Percentiles rank a stretch among this genome's conserved stretches.
Evolutionary conservation across 2,329 filamentous ascomycete genomes (phyloP).

Genomic region (Verticillium isaacii): DNA sequence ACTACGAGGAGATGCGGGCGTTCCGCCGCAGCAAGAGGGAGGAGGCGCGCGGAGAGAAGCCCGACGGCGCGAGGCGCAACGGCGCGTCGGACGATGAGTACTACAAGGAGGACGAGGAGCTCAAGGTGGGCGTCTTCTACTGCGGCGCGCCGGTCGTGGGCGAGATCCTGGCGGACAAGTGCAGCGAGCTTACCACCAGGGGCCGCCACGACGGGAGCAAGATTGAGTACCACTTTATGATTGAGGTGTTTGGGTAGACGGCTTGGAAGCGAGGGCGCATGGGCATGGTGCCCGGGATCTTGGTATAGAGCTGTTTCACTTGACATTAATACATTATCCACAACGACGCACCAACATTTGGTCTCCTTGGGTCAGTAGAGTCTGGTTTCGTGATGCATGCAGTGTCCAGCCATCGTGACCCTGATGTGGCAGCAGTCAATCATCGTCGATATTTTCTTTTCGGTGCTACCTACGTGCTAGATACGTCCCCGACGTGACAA

Average conservation of each 20-base stretch:
- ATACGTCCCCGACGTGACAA: too few relatives aligned
- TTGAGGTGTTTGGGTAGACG: slow-evolving; percentile 48
- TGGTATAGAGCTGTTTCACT: background rate
- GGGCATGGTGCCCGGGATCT: background rate
- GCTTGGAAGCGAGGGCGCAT: background rate
- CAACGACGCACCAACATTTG: too few relatives aligned
- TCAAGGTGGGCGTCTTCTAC: slow-evolving; percentile 52
- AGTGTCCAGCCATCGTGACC: too few relatives aligned
- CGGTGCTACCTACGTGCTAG: too few relatives aligned
- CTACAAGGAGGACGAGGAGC: slow-evolving; percentile 22
- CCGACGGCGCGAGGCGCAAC: slow-evolving; percentile 1
- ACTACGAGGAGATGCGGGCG: slow-evolving; percentile 48
- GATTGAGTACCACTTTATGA: slow-evolving; percentile 53
- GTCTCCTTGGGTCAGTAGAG: too few relatives aligned
- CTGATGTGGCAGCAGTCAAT: too few relatives aligned
- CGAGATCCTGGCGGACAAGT: slow-evolving; percentile 50
- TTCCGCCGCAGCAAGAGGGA: slow-evolving; percentile 19
- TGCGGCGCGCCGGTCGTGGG: slow-evolving; percentile 53
- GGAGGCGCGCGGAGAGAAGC: slow-evolving; percentile 6
- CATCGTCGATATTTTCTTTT: too few relatives aligned
- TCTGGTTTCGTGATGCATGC: too few relatives aligned
- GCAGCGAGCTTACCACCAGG: slow-evolving; percentile 42
- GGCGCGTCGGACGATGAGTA: slow-evolving; percentile 2
- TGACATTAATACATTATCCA: background rate
- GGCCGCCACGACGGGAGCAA: slow-evolving; percentile 45